Conservation (phyloP, 805 yeast genomes). For the Kurtzmaniella fragi region DNA sequence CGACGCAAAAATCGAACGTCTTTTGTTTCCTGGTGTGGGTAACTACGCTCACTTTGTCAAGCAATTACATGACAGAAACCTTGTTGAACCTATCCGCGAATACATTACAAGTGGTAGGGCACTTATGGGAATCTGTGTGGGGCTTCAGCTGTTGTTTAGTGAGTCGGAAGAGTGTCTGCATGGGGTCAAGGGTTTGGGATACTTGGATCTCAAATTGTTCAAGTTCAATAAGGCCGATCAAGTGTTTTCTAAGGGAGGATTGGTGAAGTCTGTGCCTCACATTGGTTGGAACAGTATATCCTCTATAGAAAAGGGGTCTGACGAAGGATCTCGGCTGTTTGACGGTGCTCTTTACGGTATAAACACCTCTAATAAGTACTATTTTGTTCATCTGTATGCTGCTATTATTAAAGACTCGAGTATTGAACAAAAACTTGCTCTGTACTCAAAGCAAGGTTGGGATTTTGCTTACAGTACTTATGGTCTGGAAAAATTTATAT, state of each 20-base stretch:
- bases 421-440: conserved; percentile 21
- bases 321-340: no score
- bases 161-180: conserved; percentile 72
- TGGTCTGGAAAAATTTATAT: conserved; percentile 75
- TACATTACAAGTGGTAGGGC: conserved; percentile 78
- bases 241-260: conserved; percentile 15
- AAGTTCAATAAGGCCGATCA: conserved; percentile 50
- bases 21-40: conserved; percentile 95
- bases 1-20: conserved; percentile 43
- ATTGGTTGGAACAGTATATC: conserved; percentile 86
- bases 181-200: conserved; percentile 48
- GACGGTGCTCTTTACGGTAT: conserved; percentile 49
- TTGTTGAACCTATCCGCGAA: conserved; percentile 58
- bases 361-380: conserved; percentile 66
- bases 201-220: conserved; percentile 39
- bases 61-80: conserved; percentile 54
- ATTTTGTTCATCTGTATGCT: conserved; percentile 94
- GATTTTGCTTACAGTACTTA: conserved; percentile 66
- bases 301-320: conserved; percentile 16
- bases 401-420: conserved; percentile 47
- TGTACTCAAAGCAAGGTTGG: conserved; percentile 49
- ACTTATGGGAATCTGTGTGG: conserved; percentile 96
- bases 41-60: conserved; percentile 91
- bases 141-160: conserved; percentile 78
- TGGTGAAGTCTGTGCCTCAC: conserved; percentile 83